These are phyloP conservation scores for Coffea eugenioides DNA, from an alignment of 257 asterid genomes.

Conservation along the genomic window DNA sequence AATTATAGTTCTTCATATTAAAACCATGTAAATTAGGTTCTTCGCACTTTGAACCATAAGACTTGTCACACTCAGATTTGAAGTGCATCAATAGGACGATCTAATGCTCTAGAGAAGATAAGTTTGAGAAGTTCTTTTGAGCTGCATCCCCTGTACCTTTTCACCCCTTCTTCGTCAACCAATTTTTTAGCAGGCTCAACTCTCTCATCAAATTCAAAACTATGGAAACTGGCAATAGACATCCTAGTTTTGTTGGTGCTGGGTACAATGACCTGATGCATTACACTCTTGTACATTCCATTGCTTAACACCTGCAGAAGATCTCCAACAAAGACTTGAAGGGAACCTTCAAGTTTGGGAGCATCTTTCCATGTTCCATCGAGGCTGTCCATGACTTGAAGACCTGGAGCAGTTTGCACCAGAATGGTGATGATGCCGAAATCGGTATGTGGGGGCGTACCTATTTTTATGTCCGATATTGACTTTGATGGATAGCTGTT, in stretches of 20 bases:
- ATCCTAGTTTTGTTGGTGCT: background rate
- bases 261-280: background rate
- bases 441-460: slow-evolving; percentile 6
- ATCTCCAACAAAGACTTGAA: slow-evolving; percentile 14
- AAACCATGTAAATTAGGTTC: background rate
- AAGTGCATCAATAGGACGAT: background rate
- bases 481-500: too few species aligned
- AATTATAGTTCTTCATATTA: too few species aligned
- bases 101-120: background rate
- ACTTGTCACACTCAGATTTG: background rate
- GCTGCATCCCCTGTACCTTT: slow-evolving; percentile 1
- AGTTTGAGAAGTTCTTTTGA: background rate
- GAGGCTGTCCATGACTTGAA: background rate
- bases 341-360: slow-evolving; percentile 1
- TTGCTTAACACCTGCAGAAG: slow-evolving; percentile 12
- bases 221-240: slow-evolving; percentile 2
- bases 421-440: slow-evolving; percentile 5
- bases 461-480: background rate
- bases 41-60: background rate
- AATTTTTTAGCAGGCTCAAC: background rate
- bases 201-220: slow-evolving; percentile 5
- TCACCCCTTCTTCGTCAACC: background rate
- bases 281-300: background rate
- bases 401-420: slow-evolving; percentile 1
- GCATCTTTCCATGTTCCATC: slow-evolving; percentile 5